Evolutionary conservation across 2,329 filamentous ascomycete species (phyloP).

Genomic region (Venturia effusa): DNA sequence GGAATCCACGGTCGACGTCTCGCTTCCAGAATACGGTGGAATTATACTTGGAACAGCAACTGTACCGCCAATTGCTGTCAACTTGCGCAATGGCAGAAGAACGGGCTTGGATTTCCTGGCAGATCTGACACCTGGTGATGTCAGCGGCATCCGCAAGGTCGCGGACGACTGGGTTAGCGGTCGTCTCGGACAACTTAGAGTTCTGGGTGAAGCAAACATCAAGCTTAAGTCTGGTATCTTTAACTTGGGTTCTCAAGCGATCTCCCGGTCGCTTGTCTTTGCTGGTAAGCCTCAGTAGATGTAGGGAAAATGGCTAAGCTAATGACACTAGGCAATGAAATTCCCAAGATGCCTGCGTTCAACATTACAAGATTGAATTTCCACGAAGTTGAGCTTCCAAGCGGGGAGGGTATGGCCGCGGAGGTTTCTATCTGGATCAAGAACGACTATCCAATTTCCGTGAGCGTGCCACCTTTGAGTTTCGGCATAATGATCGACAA

Average conservation of each 20-base stretch:
- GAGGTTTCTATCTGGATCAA: constrained; percentile 62
- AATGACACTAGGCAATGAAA: constrained; percentile 37
- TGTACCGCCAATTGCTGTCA: constrained; percentile 64
- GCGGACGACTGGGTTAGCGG: constrained; percentile 85
- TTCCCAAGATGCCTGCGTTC: constrained; percentile 71
- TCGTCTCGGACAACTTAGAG: constrained; percentile 55
- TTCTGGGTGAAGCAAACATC: constrained; percentile 65
- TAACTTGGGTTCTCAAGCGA: constrained; percentile 62
- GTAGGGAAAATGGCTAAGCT: constrained; percentile 13
- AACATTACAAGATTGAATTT: constrained; percentile 74
- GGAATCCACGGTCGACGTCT: constrained; percentile 62
- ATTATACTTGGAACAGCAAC: constrained; percentile 65
- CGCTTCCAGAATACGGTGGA: constrained; percentile 72
- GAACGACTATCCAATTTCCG: constrained; percentile 68
- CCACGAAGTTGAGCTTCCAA: constrained; percentile 52
- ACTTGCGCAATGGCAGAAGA: constrained; percentile 64
- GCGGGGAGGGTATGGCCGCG: constrained; percentile 58
- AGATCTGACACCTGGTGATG: constrained; percentile 63
- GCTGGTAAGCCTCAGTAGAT: constrained; percentile 58
- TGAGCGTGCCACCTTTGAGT: constrained; percentile 66
- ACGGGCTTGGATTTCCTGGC: constrained; percentile 72
- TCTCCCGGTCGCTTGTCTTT: constrained; percentile 67
- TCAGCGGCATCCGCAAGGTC: constrained; percentile 65
- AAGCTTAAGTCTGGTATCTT: constrained; percentile 70
- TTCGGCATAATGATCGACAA: constrained; percentile 81